These are phyloP conservation scores for Stephanodiscus minutulus DNA, from an alignment of 108 stramenopile species.

Conservation along the genomic window DNA sequence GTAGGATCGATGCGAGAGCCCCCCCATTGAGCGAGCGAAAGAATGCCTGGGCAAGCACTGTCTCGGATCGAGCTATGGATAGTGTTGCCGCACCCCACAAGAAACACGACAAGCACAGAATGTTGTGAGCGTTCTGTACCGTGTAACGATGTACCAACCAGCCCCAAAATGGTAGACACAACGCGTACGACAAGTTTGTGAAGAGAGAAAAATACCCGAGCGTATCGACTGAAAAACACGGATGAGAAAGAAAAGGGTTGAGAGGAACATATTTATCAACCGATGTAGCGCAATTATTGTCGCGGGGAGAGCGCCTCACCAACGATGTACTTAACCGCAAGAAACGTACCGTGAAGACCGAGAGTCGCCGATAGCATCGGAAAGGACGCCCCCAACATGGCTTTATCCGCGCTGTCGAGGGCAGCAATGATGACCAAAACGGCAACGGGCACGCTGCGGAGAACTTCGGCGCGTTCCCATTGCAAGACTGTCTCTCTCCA, in stretches of 20 bases:
- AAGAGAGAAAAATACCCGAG: slow-evolving; percentile 53
- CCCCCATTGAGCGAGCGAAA: slow-evolving; percentile 46
- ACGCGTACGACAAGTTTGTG: slow-evolving; percentile 53
- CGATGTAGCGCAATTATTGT: too few species aligned
- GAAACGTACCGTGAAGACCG: slow-evolving; percentile 23
- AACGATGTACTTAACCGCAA: too few species aligned
- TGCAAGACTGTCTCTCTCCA: not conserved
- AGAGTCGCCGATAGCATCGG: slow-evolving; percentile 50
- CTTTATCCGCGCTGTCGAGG: slow-evolving; percentile 45
- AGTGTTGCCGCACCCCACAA: slow-evolving; percentile 57
- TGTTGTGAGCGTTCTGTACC: slow-evolving; percentile 17
- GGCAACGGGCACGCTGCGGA: too few species aligned
- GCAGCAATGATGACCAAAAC: too few species aligned
- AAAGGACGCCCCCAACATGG: slow-evolving; percentile 47
- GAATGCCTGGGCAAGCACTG: slow-evolving; percentile 37
- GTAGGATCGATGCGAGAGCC: slow-evolving; percentile 53
- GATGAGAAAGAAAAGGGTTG: too few species aligned
- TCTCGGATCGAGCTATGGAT: slow-evolving; percentile 39
- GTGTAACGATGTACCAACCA: slow-evolving; percentile 44
- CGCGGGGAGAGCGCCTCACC: too few species aligned
- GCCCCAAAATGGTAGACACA: slow-evolving; percentile 55
- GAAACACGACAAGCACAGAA: slow-evolving; percentile 40
- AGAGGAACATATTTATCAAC: too few species aligned
- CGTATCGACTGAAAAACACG: not conserved
- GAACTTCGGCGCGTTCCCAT: not conserved